These are phyloP conservation scores for Malania oleifera DNA, from an alignment of 164 flowering plant species.

Conservation along the genomic window DNA sequence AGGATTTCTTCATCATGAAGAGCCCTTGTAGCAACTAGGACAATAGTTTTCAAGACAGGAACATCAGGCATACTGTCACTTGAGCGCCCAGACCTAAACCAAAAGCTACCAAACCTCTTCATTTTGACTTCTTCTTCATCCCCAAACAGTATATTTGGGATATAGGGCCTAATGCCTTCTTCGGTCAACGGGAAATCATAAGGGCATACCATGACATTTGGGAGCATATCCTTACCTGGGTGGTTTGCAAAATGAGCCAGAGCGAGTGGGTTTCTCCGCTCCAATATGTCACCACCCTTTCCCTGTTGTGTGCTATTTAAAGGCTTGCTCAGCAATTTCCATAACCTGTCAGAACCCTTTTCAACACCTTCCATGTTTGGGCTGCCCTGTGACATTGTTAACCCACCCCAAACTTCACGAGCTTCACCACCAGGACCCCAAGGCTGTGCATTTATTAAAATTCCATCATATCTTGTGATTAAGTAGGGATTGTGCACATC, in stretches of 20 bases:
- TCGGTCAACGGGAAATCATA: constrained; percentile 6
- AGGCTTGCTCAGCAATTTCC: constrained; percentile 5
- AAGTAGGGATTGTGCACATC: background rate
- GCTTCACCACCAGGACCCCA: background rate
- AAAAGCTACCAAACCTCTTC: constrained; percentile 5
- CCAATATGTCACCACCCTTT: constrained; percentile 1
- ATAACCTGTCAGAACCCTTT: constrained; percentile 1
- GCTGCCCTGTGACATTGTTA: background rate
- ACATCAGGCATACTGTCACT: background rate
- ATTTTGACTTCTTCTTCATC: background rate
- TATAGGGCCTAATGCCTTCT: background rate
- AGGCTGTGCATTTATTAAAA: constrained; percentile 2
- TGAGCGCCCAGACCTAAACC: background rate
- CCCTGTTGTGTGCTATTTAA: background rate
- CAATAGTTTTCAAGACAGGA: background rate
- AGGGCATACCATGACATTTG: constrained; percentile 8
- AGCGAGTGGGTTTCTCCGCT: constrained; percentile 5
- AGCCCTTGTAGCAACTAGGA: background rate
- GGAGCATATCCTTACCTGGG: background rate
- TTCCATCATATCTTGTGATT: constrained; percentile 4
- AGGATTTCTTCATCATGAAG: background rate
- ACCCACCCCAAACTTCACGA: background rate
- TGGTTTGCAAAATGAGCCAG: constrained; percentile 7
- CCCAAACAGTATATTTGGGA: constrained; percentile 1
- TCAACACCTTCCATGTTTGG: background rate